phyloP scores from a whole-genome alignment of 345 rosid genomes.

The Gynandropsis gynandra region DNA sequence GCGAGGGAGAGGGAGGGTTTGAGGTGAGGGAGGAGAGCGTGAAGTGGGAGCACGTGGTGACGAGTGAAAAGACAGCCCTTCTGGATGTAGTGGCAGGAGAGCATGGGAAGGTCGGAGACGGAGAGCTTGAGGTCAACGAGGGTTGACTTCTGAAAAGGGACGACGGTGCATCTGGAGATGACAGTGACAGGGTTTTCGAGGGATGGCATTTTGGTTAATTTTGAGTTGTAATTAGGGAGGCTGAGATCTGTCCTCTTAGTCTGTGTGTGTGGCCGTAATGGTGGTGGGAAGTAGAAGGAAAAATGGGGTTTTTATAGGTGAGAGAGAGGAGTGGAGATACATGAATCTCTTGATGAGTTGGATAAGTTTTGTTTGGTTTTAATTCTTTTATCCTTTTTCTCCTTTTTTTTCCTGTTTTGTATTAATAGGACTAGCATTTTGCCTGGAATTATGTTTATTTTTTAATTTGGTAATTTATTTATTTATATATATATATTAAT shows the following conservation, averaged over 20 bases:
- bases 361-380: slow-evolving; percentile 12
- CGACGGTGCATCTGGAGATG: slow-evolving; percentile 44
- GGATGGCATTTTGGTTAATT: slow-evolving; percentile 35
- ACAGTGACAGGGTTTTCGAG: slow-evolving; percentile 28
- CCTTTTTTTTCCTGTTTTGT: not conserved
- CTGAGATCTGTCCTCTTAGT: not conserved
- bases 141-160: slow-evolving; percentile 47
- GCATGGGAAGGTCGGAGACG: slow-evolving; percentile 94
- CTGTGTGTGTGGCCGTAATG: slow-evolving; percentile 14
- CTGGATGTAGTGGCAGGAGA: slow-evolving; percentile 91
- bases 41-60: slow-evolving; percentile 28
- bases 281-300: slow-evolving; percentile 14
- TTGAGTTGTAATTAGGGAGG: too few relatives aligned
- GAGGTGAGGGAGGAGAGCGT: slow-evolving; percentile 37
- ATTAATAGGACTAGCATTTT: too few relatives aligned
- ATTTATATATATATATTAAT: too few relatives aligned
- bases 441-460: too few relatives aligned
- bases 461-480: too few relatives aligned
- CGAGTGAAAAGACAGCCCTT: slow-evolving; percentile 70
- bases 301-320: slow-evolving; percentile 37
- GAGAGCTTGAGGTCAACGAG: slow-evolving; percentile 69
- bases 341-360: slow-evolving; percentile 37
- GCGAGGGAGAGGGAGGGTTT: slow-evolving; percentile 41
- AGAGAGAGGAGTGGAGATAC: slow-evolving; percentile 26
- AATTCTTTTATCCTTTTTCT: slow-evolving; percentile 3